phyloP scores from a whole-genome alignment of 768 basidiomycete species.

The Vishniacozyma victoriae region DNA sequence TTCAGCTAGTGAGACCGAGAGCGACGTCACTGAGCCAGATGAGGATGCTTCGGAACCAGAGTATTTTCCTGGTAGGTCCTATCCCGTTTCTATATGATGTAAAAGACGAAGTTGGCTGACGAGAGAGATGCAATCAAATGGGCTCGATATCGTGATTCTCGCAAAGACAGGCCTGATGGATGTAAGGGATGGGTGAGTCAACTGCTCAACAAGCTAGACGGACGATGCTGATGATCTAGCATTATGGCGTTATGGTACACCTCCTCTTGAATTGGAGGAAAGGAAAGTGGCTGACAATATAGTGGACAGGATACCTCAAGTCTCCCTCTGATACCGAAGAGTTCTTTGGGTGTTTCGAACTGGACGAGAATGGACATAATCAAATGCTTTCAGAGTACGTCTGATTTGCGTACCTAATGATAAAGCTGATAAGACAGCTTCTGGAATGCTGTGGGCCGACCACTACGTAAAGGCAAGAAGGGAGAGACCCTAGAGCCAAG shows the following conservation, averaged over 20 bases:
- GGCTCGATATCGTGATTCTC: not conserved
- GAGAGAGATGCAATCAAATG: not conserved
- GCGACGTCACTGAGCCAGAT: not conserved
- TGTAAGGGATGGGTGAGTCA: not conserved
- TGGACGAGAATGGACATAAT: not conserved
- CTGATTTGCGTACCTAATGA: too few species aligned
- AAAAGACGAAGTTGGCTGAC: too few species aligned
- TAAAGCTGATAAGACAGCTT: too few species aligned
- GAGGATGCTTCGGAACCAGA: not conserved
- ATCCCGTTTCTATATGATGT: too few species aligned
- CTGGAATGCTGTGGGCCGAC: not conserved
- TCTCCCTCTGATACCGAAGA: not conserved
- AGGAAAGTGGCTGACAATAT: not conserved
- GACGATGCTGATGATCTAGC: not conserved
- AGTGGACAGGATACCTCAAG: not conserved
- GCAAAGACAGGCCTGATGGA: not conserved
- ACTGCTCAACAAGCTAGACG: not conserved
- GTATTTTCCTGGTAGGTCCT: too few species aligned
- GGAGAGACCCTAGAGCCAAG: too few species aligned
- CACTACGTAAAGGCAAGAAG: not conserved
- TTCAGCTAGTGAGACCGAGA: not conserved
- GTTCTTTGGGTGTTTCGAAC: not conserved
- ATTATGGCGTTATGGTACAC: not conserved
- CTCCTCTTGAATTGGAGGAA: too few species aligned
- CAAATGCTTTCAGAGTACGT: not conserved